Percentiles rank a stretch among this genome's conserved stretches.
These are phyloP conservation scores for Cytospora chrysosperma DNA, from an alignment of 2,329 filamentous ascomycete species.

Conservation along the genomic window DNA sequence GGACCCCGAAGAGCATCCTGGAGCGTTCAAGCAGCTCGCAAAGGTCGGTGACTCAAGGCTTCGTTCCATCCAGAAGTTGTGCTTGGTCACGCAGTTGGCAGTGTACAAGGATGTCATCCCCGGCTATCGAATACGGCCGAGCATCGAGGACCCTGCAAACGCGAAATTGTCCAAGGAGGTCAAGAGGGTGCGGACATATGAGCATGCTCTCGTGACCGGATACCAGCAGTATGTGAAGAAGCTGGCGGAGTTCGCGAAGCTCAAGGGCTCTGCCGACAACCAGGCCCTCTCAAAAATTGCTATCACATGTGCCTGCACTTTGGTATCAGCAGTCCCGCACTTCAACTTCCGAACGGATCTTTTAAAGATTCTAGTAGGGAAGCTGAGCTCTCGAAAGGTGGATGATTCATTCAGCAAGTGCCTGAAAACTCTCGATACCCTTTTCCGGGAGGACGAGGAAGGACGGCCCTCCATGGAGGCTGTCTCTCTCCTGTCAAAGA, in stretches of 20 bases:
- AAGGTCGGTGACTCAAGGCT: slow-evolving; percentile 70
- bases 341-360: slow-evolving; percentile 95
- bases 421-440: slow-evolving; percentile 71
- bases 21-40: slow-evolving; percentile 73
- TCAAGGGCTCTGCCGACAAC: slow-evolving; percentile 40
- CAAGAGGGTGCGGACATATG: slow-evolving; percentile 75
- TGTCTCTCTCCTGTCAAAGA: slow-evolving; percentile 80
- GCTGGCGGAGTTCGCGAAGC: slow-evolving; percentile 66
- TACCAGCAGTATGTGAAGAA: slow-evolving; percentile 85
- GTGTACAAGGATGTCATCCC: slow-evolving; percentile 97
- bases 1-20: slow-evolving; percentile 85
- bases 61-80: slow-evolving; percentile 77
- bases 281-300: slow-evolving; percentile 69
- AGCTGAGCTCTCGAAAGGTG: slow-evolving; percentile 70
- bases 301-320: slow-evolving; percentile 78
- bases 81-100: slow-evolving; percentile 80
- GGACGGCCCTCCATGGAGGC: slow-evolving; percentile 85
- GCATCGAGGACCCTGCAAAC: slow-evolving; percentile 69
- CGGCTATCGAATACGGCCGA: slow-evolving; percentile 87
- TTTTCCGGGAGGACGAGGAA: slow-evolving; percentile 87
- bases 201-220: slow-evolving; percentile 79
- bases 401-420: slow-evolving; percentile 79
- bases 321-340: slow-evolving; percentile 82
- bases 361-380: slow-evolving; percentile 80
- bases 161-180: slow-evolving; percentile 92